Conservation (phyloP, 2,329 filamentous ascomycete genomes). For the Fusarium sp. region DNA sequence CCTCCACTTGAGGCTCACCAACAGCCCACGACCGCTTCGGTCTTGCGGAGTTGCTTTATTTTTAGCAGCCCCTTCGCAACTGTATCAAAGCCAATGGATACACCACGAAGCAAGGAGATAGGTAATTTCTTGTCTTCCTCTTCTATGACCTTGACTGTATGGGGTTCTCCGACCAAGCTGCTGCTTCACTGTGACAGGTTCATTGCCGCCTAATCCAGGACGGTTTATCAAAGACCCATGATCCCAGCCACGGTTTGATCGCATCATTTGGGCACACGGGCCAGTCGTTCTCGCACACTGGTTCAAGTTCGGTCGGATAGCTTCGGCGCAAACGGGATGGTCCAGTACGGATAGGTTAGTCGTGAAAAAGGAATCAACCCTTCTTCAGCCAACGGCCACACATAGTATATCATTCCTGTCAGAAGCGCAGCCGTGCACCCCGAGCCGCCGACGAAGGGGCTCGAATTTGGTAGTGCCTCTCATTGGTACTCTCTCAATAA, state of each 20-base stretch:
- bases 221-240: constrained; percentile 23
- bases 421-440: not conserved
- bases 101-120: not conserved
- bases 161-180: constrained; percentile 7
- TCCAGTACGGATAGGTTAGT: not conserved
- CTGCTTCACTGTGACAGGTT: constrained; percentile 9
- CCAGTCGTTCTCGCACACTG: constrained; percentile 45
- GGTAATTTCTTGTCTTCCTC: not conserved
- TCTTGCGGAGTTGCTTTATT: constrained; percentile 16
- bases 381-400: constrained; percentile 17
- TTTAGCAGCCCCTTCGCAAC: not conserved
- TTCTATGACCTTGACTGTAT: not conserved
- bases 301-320: constrained; percentile 8
- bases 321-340: constrained; percentile 17
- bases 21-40: constrained; percentile 21
- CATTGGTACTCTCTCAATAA: not conserved
- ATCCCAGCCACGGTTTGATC: constrained; percentile 26
- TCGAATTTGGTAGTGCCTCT: not conserved
- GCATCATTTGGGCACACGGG: constrained; percentile 42
- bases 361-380: not conserved
- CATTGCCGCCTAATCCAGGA: not conserved
- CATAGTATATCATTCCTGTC: constrained; percentile 12
- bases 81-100: not conserved
- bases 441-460: not conserved
- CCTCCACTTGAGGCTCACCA: constrained; percentile 40